phyloP scores from a whole-genome alignment of 2,329 filamentous ascomycete species.

The Alternaria rosae region DNA sequence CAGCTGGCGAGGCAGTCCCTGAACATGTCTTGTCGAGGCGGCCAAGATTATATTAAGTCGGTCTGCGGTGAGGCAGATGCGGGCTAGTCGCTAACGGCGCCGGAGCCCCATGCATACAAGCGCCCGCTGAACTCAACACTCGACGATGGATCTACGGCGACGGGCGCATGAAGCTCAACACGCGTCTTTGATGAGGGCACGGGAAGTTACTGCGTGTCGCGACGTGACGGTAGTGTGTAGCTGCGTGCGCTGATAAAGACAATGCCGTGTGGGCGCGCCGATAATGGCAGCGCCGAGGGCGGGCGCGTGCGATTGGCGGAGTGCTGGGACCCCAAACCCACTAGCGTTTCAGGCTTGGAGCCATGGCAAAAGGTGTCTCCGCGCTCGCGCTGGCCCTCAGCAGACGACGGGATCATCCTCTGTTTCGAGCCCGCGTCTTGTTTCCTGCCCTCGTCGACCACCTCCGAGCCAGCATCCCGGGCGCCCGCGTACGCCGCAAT shows the following conservation, averaged over 20 bases:
- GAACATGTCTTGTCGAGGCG: neutral
- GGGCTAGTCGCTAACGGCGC: neutral
- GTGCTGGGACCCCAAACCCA: conserved; percentile 8
- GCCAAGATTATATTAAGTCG: neutral
- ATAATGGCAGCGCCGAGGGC: neutral
- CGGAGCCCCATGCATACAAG: conserved; percentile 4
- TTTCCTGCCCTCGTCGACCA: conserved; percentile 9
- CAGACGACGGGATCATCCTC: conserved; percentile 8
- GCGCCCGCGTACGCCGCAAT: conserved; percentile 17
- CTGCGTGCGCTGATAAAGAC: neutral
- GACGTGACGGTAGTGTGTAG: neutral
- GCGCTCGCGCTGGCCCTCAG: conserved; percentile 14
- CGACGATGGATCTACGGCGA: neutral
- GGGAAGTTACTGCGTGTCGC: neutral
- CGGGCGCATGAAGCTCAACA: neutral
- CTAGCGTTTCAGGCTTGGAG: conserved; percentile 22
- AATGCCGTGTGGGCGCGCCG: conserved; percentile 3
- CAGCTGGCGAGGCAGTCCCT: neutral
- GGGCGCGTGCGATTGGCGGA: conserved; percentile 10
- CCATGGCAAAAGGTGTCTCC: conserved; percentile 20
- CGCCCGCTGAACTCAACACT: conserved; percentile 2
- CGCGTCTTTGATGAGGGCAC: neutral
- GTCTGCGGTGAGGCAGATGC: neutral
- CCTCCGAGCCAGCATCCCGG: conserved; percentile 5
- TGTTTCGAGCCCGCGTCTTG: conserved; percentile 28